These are phyloP conservation scores for Aspergillus unguis DNA, from an alignment of 2,329 filamentous ascomycete genomes.

Conservation along the genomic window DNA sequence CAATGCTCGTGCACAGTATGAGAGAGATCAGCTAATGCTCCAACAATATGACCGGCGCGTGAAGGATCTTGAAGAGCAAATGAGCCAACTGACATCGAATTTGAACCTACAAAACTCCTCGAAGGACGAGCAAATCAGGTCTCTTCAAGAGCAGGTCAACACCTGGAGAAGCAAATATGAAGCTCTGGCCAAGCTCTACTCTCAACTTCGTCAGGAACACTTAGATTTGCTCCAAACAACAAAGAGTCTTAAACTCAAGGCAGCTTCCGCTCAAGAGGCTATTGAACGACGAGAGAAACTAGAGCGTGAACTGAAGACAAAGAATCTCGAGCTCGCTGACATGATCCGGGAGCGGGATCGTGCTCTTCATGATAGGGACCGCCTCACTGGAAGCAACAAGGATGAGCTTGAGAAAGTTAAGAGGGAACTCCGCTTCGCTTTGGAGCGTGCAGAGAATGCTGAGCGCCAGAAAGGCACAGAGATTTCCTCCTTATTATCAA, in stretches of 20 bases:
- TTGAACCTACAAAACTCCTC: constrained; percentile 80
- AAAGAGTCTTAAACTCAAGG: constrained; percentile 93
- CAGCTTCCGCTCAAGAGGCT: constrained; percentile 92
- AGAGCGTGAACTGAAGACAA: constrained; percentile 96
- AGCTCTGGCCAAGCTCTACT: constrained; percentile 92
- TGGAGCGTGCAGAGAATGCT: constrained; percentile 86
- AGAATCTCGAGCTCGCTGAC: constrained; percentile 96
- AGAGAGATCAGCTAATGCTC: constrained; percentile 94
- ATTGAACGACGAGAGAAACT: constrained; percentile 93
- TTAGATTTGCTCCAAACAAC: constrained; percentile 93
- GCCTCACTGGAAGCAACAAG: constrained; percentile 77
- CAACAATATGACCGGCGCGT: constrained; percentile 95
- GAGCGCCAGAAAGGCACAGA: constrained; percentile 94
- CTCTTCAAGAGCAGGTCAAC: constrained; percentile 94
- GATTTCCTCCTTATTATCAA: constrained; percentile 86
- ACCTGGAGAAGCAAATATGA: constrained; percentile 98
- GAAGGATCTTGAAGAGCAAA: constrained; percentile 85
- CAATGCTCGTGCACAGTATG: constrained; percentile 89
- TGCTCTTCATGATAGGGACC: constrained; percentile 88
- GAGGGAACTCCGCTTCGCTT: constrained; percentile 85
- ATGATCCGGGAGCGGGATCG: constrained; percentile 98
- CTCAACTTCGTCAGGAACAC: constrained; percentile 91
- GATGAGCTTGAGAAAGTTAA: constrained; percentile 94
- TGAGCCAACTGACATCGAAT: constrained; percentile 76
- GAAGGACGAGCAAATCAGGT: constrained; percentile 89